Conservation (phyloP, 1,284 basidiomycete genomes). For the Dichomitus squalens region DNA sequence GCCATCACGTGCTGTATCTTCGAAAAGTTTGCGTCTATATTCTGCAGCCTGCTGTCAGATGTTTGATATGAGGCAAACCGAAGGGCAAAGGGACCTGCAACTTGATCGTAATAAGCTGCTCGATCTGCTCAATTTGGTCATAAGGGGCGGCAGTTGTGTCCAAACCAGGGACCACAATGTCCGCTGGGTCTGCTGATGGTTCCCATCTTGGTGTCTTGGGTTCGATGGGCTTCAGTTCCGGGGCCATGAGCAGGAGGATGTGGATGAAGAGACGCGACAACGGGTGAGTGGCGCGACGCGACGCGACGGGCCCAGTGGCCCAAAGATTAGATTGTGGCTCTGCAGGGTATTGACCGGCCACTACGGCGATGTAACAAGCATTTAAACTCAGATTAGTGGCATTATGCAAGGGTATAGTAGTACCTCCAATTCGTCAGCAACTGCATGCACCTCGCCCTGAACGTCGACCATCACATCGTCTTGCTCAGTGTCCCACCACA, state of each 20-base stretch:
- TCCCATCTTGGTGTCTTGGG: conserved; percentile 53
- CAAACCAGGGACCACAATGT: conserved; percentile 74
- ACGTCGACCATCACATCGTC: neutral
- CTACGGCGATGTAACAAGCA: neutral
- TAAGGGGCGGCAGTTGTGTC: conserved; percentile 73
- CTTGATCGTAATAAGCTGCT: conserved; percentile 91
- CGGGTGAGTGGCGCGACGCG: conserved; percentile 22
- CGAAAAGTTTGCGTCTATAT: conserved; percentile 93
- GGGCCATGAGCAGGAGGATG: conserved; percentile 8
- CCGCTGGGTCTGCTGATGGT: conserved; percentile 61
- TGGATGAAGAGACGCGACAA: neutral
- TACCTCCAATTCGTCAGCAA: conserved; percentile 9
- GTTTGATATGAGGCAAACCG: neutral
- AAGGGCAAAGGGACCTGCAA: conserved; percentile 56
- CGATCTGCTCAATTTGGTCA: conserved; percentile 92
- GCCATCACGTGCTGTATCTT: conserved; percentile 88
- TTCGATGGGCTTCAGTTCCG: conserved; percentile 30
- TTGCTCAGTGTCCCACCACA: neutral
- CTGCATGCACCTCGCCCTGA: neutral
- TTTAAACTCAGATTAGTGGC: neutral
- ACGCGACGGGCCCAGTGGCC: neutral
- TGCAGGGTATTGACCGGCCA: no score
- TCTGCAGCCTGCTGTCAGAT: conserved; percentile 46
- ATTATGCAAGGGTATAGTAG: neutral
- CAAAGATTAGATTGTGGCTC: conserved; percentile 12